Evolutionary conservation across 148 eudicot species (phyloP).

Genomic region (Chenopodium album): DNA sequence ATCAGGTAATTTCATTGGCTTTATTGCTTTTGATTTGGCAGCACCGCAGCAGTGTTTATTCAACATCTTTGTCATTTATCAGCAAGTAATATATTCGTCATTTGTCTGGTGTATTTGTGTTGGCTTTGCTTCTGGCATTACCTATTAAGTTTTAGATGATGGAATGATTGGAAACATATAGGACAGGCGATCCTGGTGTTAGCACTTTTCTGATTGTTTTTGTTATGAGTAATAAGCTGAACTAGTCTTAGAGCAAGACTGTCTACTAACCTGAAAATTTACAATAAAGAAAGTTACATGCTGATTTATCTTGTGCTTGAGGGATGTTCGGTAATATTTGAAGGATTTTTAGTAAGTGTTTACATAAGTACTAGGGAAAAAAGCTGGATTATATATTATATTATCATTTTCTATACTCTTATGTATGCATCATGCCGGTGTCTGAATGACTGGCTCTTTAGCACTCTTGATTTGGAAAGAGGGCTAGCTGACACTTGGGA

Average conservation of each 20-base stretch:
- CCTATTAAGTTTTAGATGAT: background rate
- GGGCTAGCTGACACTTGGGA: background rate
- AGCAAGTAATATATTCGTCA: background rate
- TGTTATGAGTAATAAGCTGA: background rate
- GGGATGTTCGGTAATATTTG: background rate
- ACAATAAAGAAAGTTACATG: background rate
- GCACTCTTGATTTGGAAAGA: background rate
- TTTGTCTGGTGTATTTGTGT: background rate
- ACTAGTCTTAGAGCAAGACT: background rate
- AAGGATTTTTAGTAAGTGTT: background rate
- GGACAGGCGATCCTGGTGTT: background rate
- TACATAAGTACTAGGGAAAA: background rate
- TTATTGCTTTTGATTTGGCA: background rate
- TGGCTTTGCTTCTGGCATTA: background rate
- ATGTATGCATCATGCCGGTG: background rate
- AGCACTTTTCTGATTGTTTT: background rate
- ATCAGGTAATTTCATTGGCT: constrained; percentile 55
- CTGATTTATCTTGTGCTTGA: background rate
- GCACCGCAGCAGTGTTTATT: background rate
- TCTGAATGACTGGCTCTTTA: background rate
- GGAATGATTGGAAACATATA: background rate
- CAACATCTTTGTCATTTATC: background rate
- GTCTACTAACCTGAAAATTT: background rate
- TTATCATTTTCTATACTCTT: too few relatives aligned
- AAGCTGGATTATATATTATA: background rate